A percentile compares a stretch with the other conserved stretches of the same genome.
Evolutionary conservation across 2,329 filamentous ascomycete species (phyloP).

Genomic region (Cladosporium sphaerospermum): DNA sequence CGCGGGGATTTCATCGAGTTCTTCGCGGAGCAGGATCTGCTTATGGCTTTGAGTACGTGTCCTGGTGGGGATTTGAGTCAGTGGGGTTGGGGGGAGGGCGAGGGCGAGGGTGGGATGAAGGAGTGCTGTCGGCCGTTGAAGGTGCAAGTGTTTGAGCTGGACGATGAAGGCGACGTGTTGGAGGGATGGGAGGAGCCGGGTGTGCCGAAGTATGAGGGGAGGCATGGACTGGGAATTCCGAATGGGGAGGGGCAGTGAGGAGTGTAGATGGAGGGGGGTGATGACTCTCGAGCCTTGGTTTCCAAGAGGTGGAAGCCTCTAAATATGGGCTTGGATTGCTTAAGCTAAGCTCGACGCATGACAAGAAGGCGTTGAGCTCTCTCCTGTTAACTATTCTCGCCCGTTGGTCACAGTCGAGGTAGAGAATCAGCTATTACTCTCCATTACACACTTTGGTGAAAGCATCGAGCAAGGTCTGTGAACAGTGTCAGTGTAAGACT

Average conservation of each 20-base stretch:
- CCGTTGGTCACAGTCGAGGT: no score
- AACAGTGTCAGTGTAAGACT: background rate
- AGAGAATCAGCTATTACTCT: background rate
- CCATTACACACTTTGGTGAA: slow-evolving; percentile 19
- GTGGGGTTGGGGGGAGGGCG: slow-evolving; percentile 62
- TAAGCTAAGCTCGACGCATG: no score
- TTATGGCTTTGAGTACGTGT: slow-evolving; percentile 63
- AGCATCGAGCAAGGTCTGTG: slow-evolving; percentile 16
- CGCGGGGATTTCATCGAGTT: slow-evolving; percentile 63
- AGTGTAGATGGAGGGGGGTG: no score
- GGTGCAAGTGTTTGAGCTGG: slow-evolving; percentile 64
- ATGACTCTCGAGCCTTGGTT: no score
- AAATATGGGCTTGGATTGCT: no score
- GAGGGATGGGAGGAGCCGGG: slow-evolving; percentile 58
- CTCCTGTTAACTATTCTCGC: no score
- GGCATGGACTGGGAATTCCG: slow-evolving; percentile 58
- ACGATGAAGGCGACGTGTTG: slow-evolving; percentile 39
- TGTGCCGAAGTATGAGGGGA: slow-evolving; percentile 55
- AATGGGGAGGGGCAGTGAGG: slow-evolving; percentile 28
- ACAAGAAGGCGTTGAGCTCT: no score
- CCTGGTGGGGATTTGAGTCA: slow-evolving; percentile 73
- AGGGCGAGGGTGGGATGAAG: slow-evolving; percentile 59
- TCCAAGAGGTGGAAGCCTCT: no score
- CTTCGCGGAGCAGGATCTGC: slow-evolving; percentile 69
- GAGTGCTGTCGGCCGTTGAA: slow-evolving; percentile 67